Evolutionary conservation across 257 asterid genomes (phyloP).

Genomic region (Nicotiana noctiflora): DNA sequence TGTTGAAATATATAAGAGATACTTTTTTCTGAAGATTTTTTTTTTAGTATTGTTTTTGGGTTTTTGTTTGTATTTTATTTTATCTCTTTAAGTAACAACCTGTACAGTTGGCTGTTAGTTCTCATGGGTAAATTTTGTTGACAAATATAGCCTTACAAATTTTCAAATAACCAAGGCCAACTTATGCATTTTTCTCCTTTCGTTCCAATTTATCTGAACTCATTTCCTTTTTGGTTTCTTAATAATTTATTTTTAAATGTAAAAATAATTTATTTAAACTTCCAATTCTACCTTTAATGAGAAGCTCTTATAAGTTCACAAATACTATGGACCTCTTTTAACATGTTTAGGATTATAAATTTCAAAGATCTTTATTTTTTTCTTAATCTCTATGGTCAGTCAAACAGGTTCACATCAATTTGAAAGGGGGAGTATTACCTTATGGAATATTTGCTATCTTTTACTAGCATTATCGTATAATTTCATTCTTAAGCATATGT

Average conservation of each 20-base stretch:
- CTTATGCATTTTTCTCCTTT: neutral
- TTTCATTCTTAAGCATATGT: neutral
- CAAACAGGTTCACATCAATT: no score
- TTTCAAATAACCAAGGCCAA: constrained; percentile 15
- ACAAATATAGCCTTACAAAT: constrained; percentile 25
- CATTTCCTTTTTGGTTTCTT: no score
- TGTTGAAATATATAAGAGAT: constrained; percentile 27
- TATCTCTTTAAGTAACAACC: constrained; percentile 23
- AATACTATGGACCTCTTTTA: no score
- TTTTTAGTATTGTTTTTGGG: neutral
- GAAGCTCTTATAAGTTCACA: no score
- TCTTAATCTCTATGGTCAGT: no score
- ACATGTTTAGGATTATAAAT: no score
- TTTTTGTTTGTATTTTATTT: neutral
- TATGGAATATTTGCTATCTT: neutral
- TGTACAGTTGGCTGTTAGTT: constrained; percentile 37
- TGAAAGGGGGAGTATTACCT: neutral
- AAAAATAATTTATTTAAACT: no score
- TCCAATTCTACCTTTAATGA: no score
- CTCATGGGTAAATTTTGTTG: constrained; percentile 17
- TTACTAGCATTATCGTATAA: neutral
- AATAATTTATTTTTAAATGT: no score
- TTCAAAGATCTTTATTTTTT: no score
- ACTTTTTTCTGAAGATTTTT: neutral
- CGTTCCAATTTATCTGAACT: no score